Base-by-base conservation (phyloP, 306 rosid species). In the Adenanthera pavonina region DNA sequence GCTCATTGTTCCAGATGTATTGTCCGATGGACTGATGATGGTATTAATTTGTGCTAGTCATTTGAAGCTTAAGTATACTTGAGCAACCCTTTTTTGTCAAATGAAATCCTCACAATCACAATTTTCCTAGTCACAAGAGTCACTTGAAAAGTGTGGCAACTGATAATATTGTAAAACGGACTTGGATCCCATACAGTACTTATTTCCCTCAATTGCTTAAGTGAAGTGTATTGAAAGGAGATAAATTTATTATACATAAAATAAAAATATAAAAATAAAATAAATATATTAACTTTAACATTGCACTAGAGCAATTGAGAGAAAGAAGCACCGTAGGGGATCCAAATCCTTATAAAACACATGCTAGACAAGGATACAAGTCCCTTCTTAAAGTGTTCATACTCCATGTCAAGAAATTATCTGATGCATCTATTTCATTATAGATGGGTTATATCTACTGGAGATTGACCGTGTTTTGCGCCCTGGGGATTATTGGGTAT, bases 1-100 rank as follows among this genome's bases (percentile, higher is more conserved):
- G 90, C 85, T 33, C 93, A 90, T 76, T 90, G 93, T 82, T 90
- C 93, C 48, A 83, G 93, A 82, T 90, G 93, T 74, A 89, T 90
- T 79, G 85, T 90, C 62, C 83, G 51, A 16, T 90, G 93, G 93
- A 85, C 87, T 51, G 80, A 69, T 79, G 43, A 88, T 84, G 91
- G 93, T 90, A 86, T 74, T 47, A 25, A 25, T 44, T 41, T 78
- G 38, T 20, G 59, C 51, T 62, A 43, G n/a, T 60, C 59, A 15
- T 65, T 43, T 75, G 17, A 44, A 33, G 35, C 17, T 19, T 36
- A 17, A 2, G 15, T 68, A 25, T 56, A n/a, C 73, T 80, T 54
- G n/a, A 59, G 76, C 80, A 15, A 44, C 70, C 25, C 3, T 30
- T 43, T 76, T 40, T 25, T 59, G 19, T 25, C 41, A 12, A 20